These are phyloP conservation scores for Lipomyces starkeyi DNA, from an alignment of 805 yeast species.

Conservation along the genomic window DNA sequence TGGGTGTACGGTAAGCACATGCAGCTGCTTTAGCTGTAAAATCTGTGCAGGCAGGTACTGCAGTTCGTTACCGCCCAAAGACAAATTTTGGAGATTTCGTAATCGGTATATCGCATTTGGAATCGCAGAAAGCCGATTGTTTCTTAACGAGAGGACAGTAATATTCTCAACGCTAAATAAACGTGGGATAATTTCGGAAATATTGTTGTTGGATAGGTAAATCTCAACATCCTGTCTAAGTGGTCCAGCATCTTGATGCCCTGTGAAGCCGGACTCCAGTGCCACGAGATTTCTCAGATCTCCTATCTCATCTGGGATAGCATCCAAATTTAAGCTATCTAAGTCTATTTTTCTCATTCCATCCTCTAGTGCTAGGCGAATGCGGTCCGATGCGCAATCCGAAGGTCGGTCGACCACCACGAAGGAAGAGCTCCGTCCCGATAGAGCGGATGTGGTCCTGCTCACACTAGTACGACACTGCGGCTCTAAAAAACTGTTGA, in stretches of 20 bases:
- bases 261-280: conserved; percentile 14
- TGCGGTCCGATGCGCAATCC: conserved; percentile 25
- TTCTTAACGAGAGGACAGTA: conserved; percentile 47
- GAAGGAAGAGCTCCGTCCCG: conserved; percentile 19
- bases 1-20: conserved; percentile 46
- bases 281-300: conserved; percentile 46
- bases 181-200: conserved; percentile 41
- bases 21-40: conserved; percentile 41
- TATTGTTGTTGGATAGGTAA: conserved; percentile 43
- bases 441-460: conserved; percentile 24
- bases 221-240: conserved; percentile 42
- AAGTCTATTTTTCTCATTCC: conserved; percentile 33
- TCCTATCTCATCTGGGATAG: conserved; percentile 46
- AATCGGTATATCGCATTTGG: conserved; percentile 47
- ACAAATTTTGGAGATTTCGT: conserved; percentile 44
- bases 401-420: conserved; percentile 8
- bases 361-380: conserved; percentile 38
- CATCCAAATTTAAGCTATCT: conserved; percentile 38
- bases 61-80: conserved; percentile 47
- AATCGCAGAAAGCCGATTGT: conserved; percentile 44
- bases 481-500: neutral
- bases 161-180: conserved; percentile 46
- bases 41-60: conserved; percentile 48
- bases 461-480: neutral
- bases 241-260: conserved; percentile 31